Percentiles rank a stretch among this genome's conserved stretches.
Evolutionary conservation across 2,329 filamentous ascomycete genomes (phyloP).

Genomic region (Beauveria sp.): DNA sequence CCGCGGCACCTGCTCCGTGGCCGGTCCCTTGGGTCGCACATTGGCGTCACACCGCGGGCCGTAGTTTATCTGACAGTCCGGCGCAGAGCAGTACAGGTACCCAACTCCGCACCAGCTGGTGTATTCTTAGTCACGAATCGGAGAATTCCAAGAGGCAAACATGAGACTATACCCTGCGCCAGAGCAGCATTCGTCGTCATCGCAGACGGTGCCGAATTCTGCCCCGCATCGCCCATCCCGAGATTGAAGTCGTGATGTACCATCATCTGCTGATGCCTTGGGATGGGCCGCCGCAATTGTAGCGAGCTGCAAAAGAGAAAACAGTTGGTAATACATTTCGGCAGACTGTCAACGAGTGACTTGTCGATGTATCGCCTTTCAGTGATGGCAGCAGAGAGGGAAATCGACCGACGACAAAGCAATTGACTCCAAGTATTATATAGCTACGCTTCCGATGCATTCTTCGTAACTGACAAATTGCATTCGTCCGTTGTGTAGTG

Average conservation of each 20-base stretch:
- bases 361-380: not conserved
- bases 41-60: slow-evolving; percentile 57
- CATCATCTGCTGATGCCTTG: not conserved
- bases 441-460: not conserved
- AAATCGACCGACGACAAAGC: not conserved
- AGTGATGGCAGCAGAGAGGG: not conserved
- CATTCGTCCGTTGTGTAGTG: not conserved
- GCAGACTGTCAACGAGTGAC: not conserved
- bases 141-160: not conserved
- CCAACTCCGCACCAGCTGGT: slow-evolving; percentile 47
- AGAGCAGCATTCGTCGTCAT: slow-evolving; percentile 32
- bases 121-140: not conserved
- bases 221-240: slow-evolving; percentile 38
- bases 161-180: slow-evolving; percentile 29
- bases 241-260: not conserved
- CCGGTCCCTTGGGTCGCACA: slow-evolving; percentile 39
- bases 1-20: slow-evolving; percentile 46
- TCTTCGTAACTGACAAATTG: slow-evolving; percentile 1
- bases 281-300: not conserved
- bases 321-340: not conserved
- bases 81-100: slow-evolving; percentile 50
- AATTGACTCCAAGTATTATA: not conserved
- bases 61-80: slow-evolving; percentile 54
- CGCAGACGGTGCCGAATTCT: slow-evolving; percentile 27
- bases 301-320: not conserved